Percentiles rank a stretch among this genome's conserved stretches.
These are phyloP conservation scores for Euryodendron excelsum DNA, from an alignment of 148 eudicot genomes.

Conservation along the genomic window DNA sequence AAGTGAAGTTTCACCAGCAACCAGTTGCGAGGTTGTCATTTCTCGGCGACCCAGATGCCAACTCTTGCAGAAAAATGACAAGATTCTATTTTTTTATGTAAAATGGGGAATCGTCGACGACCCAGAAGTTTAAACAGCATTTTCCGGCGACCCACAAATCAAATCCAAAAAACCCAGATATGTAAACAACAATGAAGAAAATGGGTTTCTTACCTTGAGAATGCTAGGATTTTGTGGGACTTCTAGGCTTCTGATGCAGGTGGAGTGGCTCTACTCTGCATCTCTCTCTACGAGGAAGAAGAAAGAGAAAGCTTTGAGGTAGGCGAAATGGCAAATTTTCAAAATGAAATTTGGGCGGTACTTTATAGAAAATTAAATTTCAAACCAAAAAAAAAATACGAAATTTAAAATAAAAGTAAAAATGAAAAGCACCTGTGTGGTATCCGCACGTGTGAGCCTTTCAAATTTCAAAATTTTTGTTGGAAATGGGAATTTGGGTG, in stretches of 20 bases:
- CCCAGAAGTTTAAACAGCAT: no score
- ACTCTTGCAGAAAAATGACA: no score
- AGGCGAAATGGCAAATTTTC: conserved; percentile 30
- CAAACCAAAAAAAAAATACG: background rate
- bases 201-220: conserved; percentile 7
- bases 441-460: background rate
- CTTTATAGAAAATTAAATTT: conserved; percentile 9
- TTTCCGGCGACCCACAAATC: no score
- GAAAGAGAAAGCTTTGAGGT: conserved; percentile 16
- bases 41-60: no score
- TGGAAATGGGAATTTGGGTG: no score
- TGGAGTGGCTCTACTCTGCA: conserved; percentile 8
- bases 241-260: background rate
- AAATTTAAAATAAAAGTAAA: background rate
- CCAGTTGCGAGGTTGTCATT: no score
- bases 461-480: no score
- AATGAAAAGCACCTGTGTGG: background rate
- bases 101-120: no score
- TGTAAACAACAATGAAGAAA: background rate
- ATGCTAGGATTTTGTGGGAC: background rate
- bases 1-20: no score
- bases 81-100: no score
- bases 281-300: background rate
- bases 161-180: background rate
- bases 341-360: conserved; percentile 33